These are phyloP conservation scores for Trichoderma sp. DNA, from an alignment of 2,329 filamentous ascomycete species.

Conservation along the genomic window DNA sequence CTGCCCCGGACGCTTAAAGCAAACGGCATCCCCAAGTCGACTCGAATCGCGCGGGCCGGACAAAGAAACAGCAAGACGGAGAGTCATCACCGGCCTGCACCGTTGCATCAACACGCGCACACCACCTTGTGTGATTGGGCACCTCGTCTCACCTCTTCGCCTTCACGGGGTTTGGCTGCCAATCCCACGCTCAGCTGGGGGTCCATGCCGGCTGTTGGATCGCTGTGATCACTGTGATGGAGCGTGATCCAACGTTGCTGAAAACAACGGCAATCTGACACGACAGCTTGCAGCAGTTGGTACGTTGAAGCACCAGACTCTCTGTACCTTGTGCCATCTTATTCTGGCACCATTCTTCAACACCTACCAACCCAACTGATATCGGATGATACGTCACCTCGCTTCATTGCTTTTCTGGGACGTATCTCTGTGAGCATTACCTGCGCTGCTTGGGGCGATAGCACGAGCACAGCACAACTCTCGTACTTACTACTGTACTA, in stretches of 20 bases:
- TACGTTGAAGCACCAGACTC: not conserved
- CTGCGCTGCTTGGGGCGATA: not conserved
- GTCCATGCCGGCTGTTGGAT: not conserved
- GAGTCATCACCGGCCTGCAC: not conserved
- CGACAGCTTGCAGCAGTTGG: conserved; percentile 2
- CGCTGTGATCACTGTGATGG: not conserved
- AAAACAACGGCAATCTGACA: not conserved
- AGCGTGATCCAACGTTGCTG: not conserved
- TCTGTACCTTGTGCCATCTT: not conserved
- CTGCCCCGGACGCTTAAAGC: conserved; percentile 13
- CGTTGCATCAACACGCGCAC: conserved; percentile 2
- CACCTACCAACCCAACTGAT: not conserved
- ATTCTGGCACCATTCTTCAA: not conserved
- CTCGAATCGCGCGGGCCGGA: not conserved
- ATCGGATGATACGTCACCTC: not conserved
- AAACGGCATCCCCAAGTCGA: conserved; percentile 10
- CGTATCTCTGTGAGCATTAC: not conserved
- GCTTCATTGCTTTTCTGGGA: not conserved
- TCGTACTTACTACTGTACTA: not conserved
- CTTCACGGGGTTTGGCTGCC: not conserved
- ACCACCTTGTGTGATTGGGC: not conserved
- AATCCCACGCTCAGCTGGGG: not conserved
- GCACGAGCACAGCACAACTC: not conserved
- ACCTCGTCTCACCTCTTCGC: not conserved
- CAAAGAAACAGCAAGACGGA: not conserved